phyloP scores from a whole-genome alignment of 228 moss, liverwort and hornwort genomes.

The Sphagnum fallax region DNA sequence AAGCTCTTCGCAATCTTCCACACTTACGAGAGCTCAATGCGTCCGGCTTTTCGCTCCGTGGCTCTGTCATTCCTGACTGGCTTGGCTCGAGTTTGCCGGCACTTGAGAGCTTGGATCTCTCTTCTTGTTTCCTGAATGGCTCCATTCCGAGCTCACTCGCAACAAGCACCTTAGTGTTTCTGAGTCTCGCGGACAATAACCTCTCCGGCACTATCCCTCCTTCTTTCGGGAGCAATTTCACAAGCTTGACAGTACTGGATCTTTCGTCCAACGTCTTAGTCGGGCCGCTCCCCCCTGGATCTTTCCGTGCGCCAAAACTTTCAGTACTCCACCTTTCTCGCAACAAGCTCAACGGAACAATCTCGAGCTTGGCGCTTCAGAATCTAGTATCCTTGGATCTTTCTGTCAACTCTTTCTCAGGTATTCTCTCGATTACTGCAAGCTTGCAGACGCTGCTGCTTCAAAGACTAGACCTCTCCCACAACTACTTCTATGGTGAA shows the following conservation, averaged over 20 bases:
- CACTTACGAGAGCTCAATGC: constrained; percentile 54
- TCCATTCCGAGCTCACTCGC: constrained; percentile 48
- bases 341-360: constrained; percentile 55
- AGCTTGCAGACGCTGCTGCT: constrained; percentile 19
- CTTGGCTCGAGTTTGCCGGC: constrained; percentile 31
- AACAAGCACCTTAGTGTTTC: constrained; percentile 22
- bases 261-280: constrained; percentile 57
- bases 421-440: constrained; percentile 48
- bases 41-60: constrained; percentile 36
- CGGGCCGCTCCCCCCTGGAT: constrained; percentile 39
- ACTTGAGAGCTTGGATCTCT: constrained; percentile 51
- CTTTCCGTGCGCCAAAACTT: constrained; percentile 48
- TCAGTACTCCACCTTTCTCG: constrained; percentile 53
- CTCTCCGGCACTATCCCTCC: constrained; percentile 52
- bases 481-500: constrained; percentile 61
- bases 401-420: constrained; percentile 54
- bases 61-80: constrained; percentile 46
- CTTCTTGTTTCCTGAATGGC: constrained; percentile 49
- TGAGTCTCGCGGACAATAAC: constrained; percentile 41
- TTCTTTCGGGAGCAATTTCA: constrained; percentile 26
- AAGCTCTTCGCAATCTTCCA: constrained; percentile 41
- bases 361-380: constrained; percentile 31
- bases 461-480: constrained; percentile 33
- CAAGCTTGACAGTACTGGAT: constrained; percentile 43
- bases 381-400: constrained; percentile 44